Evolutionary conservation across 805 yeast species (phyloP), one percentile per base, ranked within the genome.

Genomic region (Kodamaea restingae): DNA sequence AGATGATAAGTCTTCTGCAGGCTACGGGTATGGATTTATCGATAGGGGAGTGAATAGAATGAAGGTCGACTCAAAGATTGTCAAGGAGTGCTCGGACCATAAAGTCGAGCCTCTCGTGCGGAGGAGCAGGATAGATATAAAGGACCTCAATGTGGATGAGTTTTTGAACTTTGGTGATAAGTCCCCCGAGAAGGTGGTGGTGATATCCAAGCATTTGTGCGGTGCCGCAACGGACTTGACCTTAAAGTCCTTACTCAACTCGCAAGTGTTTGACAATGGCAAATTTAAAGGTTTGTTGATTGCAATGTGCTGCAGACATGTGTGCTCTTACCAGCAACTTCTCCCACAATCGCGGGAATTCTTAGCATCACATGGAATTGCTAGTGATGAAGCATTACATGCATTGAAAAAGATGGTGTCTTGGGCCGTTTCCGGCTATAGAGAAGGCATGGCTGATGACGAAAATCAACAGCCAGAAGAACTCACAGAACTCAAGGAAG

Each of bases 151-250:
- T 30, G 58, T 86, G 5, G 77, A 71, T 36, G 54, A 64, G 15
- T 67, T 79, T 12, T 43, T 79, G 1, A 51, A 54, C 15, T 51
- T 51, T 20, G 35, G 49, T 8, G 21, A 17, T 4, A 12, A 30
- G 12, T 32, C 45, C 3, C 52, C 51, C 7, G 38, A 41, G 2
- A 47, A 45, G 2, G 55, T 70, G 28, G 81, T 83, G 7, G 87
- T 81, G 1, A 76, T 88, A 2, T 88, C 96, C 4, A 88, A 88
- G 57, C 97, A 88, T 62, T 62, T 90, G 25, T 88, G 97, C 61
- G 97, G 97, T 4, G 95, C 84, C 3, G 97, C 97, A 1, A 90
- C 96, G 0, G 97, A 88, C 56, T 64, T 88, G 36, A 84, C 96
- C 0, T 59, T 90, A 18, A 70, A 78, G 48, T 82, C 88, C 60